Base-by-base conservation (phyloP, 208 protist genomes). In the Leishmania turanica region DNA sequence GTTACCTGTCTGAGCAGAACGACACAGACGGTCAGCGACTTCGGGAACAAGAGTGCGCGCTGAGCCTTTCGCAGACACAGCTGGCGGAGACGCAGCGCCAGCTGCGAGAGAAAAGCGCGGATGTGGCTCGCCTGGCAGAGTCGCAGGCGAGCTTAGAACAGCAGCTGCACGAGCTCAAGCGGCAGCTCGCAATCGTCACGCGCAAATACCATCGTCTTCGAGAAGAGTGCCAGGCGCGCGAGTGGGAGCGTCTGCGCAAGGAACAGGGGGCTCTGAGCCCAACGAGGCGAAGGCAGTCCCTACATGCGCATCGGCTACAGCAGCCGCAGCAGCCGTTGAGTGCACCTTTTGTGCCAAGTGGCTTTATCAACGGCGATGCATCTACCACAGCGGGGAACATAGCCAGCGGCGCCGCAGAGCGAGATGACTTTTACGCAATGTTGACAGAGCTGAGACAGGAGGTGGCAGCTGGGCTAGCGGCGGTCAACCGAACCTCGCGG, bases 31-130 rank as follows among this genome's bases (percentile, higher is more conserved):
- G 79, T 34, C 79, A 82, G 56, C 74, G 81, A 17, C 42, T 88
- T 13, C 80, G 75, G 13, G 83, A 85, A 13, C 72, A 89, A 71
- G 92, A 96, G 77, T 84, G 84, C 27, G 77, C 88, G 64, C 83
- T 93, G 24, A 71, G 74, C 9, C 37, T 84, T 70, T 80, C 88
- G 21, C 85, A 86, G 13, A 81, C 82, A 27, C 83, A 79, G 49
- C 68, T 96, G 54, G 83, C 86, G 42, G 86, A 90, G 74, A 74
- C 71, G 47, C 82, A 93, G 64, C 62, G 79, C 15, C 79, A 83
- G 70, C 54, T 93, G 60, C 64, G 82, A 15, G 82, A 90, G n/a
- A 85, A 83, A 62, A 78, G 68, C 54, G 79, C 64, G 8, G 79
- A 87, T 21, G 47, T 84, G 45, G 47, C 60, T 45, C 78, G 74